Evolutionary conservation across 2,329 filamentous ascomycete genomes (phyloP).

Genomic region (Chlorencoelia australis): DNA sequence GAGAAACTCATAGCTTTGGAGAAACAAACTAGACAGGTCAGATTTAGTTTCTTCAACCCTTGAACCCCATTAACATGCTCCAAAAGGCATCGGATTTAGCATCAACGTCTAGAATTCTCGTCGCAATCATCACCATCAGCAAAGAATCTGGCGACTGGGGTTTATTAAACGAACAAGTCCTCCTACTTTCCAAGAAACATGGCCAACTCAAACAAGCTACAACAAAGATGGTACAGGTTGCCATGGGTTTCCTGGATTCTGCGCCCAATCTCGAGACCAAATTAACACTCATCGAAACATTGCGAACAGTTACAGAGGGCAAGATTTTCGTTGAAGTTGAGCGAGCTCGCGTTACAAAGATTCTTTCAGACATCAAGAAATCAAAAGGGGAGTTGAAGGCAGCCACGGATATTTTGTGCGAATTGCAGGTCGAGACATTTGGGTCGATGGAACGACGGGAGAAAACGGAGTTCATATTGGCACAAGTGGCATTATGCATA

Average conservation of each 20-base stretch:
- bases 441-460: slow-evolving; percentile 95
- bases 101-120: slow-evolving; percentile 80
- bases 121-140: slow-evolving; percentile 86
- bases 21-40: slow-evolving; percentile 94
- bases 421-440: slow-evolving; percentile 97
- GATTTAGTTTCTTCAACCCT: slow-evolving; percentile 11
- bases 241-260: slow-evolving; percentile 83
- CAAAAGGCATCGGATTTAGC: slow-evolving; percentile 82
- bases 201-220: slow-evolving; percentile 98
- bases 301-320: slow-evolving; percentile 94
- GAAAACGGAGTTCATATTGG: slow-evolving; percentile 97
- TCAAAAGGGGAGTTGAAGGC: slow-evolving; percentile 83
- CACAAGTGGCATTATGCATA: slow-evolving; percentile 91
- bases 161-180: slow-evolving; percentile 90
- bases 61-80: slow-evolving; percentile 21
- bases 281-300: slow-evolving; percentile 84
- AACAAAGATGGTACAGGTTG: slow-evolving; percentile 96
- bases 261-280: slow-evolving; percentile 81
- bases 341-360: slow-evolving; percentile 86
- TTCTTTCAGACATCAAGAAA: slow-evolving; percentile 96
- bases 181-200: slow-evolving; percentile 98
- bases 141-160: slow-evolving; percentile 90
- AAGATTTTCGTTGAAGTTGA: slow-evolving; percentile 99
- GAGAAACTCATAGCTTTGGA: slow-evolving; percentile 88
- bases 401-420: slow-evolving; percentile 87